Percentiles rank a stretch among this genome's conserved stretches.
Evolutionary conservation across 2,329 filamentous ascomycete species (phyloP).

Genomic region (Apiospora phragmitis): DNA sequence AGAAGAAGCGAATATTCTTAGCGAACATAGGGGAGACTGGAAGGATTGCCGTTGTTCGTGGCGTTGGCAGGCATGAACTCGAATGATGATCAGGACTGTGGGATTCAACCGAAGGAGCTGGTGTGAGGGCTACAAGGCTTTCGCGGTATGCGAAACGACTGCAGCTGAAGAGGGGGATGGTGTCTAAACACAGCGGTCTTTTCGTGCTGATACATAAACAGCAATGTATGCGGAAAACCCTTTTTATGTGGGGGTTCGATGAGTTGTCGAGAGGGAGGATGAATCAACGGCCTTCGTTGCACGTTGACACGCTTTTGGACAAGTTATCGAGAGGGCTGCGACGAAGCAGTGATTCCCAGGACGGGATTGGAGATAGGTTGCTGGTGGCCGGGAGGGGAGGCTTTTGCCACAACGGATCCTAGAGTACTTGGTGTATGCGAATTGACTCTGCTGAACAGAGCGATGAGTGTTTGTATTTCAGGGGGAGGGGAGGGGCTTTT

Average conservation of each 20-base stretch:
- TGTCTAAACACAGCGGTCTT: conserved; percentile 87
- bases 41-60: conserved; percentile 41
- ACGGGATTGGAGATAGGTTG: conserved; percentile 12
- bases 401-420: not conserved
- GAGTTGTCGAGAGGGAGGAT: conserved; percentile 12
- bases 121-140: conserved; percentile 90
- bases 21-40: conserved; percentile 57
- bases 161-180: conserved; percentile 92
- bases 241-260: conserved; percentile 31
- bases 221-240: conserved; percentile 42
- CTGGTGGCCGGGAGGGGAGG: not conserved
- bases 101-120: conserved; percentile 86
- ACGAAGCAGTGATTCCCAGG: conserved; percentile 3
- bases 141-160: conserved; percentile 93
- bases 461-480: not conserved
- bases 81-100: conserved; percentile 31
- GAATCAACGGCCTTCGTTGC: conserved; percentile 13
- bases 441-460: not conserved
- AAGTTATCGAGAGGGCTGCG: conserved; percentile 11
- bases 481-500: not conserved
- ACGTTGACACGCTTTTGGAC: conserved; percentile 19
- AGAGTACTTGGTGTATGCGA: not conserved
- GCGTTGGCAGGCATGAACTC: conserved; percentile 61
- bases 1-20: conserved; percentile 49
- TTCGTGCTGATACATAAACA: conserved; percentile 99